Percentiles rank a stretch among this genome's conserved stretches.
phyloP scores from a whole-genome alignment of 2,329 filamentous ascomycete species.

The Talaromyces sp. region DNA sequence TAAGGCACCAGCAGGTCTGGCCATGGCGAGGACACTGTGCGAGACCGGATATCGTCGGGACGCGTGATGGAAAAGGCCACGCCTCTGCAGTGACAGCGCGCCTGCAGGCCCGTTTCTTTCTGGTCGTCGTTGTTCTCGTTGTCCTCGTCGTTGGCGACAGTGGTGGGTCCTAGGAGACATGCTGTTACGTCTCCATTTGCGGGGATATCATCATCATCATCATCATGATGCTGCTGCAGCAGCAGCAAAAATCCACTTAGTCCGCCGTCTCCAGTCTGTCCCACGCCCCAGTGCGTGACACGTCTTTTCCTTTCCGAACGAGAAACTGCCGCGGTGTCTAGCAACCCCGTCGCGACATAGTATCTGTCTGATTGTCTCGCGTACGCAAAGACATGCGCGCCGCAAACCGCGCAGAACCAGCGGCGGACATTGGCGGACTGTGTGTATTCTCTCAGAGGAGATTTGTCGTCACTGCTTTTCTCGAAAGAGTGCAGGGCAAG shows the following conservation, averaged over 20 bases:
- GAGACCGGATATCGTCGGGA: conserved; percentile 44
- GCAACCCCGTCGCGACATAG: conserved; percentile 30
- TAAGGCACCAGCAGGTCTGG: conserved; percentile 52
- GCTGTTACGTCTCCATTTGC: conserved; percentile 13
- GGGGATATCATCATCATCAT: not conserved
- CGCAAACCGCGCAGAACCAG: conserved; percentile 49
- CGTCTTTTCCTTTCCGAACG: conserved; percentile 9
- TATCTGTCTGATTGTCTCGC: conserved; percentile 19
- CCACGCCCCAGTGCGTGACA: conserved; percentile 22
- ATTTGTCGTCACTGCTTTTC: conserved; percentile 14
- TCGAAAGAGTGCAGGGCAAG: conserved; percentile 31
- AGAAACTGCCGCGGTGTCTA: conserved; percentile 14
- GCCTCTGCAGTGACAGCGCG: conserved; percentile 50
- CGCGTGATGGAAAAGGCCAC: conserved; percentile 54
- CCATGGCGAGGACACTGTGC: conserved; percentile 43
- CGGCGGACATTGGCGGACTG: conserved; percentile 38
- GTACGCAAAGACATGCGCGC: conserved; percentile 38
- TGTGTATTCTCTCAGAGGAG: conserved; percentile 37
- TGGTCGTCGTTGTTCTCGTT: not conserved
- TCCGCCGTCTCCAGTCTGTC: conserved; percentile 25
- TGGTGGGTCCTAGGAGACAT: conserved; percentile 15
- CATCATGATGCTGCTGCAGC: too few species aligned
- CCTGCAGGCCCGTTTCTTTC: conserved; percentile 27
- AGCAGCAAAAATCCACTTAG: conserved; percentile 20
- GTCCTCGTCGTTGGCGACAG: not conserved